Conservation (phyloP, 2,329 filamentous ascomycete genomes). For the Ampelomyces quisqualis region DNA sequence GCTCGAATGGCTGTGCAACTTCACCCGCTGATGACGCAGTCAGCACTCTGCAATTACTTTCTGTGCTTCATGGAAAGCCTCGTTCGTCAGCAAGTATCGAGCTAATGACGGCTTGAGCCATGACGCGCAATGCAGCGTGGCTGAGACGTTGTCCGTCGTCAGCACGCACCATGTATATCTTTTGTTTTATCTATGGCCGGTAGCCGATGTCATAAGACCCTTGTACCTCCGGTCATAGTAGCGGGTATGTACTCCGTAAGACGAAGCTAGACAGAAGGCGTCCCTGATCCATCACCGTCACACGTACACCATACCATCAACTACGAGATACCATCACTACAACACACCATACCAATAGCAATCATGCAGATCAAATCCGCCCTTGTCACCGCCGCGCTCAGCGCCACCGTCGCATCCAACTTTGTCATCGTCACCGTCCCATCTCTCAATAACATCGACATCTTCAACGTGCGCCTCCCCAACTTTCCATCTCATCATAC, state of each 20-base stretch:
- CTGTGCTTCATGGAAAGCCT: too few species aligned
- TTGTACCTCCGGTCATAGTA: not conserved
- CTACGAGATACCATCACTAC: not conserved
- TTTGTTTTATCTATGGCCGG: too few species aligned
- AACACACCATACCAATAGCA: not conserved
- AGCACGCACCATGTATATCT: slow-evolving; percentile 1
- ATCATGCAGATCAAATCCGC: slow-evolving; percentile 23
- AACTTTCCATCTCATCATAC: not conserved
- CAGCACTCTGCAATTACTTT: too few species aligned
- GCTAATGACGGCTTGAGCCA: not conserved
- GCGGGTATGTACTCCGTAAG: too few species aligned
- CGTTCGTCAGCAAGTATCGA: too few species aligned
- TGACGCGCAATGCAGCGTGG: slow-evolving; percentile 5
- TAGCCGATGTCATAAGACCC: too few species aligned
- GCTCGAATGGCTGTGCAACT: too few species aligned
- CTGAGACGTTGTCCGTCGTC: slow-evolving; percentile 1
- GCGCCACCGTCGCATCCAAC: slow-evolving; percentile 18
- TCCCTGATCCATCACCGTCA: not conserved
- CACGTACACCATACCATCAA: not conserved
- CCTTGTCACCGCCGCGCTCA: slow-evolving; percentile 19
- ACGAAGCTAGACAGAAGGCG: not conserved
- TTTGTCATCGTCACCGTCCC: slow-evolving; percentile 25
- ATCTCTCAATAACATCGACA: slow-evolving; percentile 14
- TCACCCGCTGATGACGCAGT: too few species aligned
- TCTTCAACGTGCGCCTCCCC: slow-evolving; percentile 18